Conservation (phyloP, 2,329 filamentous ascomycete genomes). For the Fusarium nematophilum region DNA sequence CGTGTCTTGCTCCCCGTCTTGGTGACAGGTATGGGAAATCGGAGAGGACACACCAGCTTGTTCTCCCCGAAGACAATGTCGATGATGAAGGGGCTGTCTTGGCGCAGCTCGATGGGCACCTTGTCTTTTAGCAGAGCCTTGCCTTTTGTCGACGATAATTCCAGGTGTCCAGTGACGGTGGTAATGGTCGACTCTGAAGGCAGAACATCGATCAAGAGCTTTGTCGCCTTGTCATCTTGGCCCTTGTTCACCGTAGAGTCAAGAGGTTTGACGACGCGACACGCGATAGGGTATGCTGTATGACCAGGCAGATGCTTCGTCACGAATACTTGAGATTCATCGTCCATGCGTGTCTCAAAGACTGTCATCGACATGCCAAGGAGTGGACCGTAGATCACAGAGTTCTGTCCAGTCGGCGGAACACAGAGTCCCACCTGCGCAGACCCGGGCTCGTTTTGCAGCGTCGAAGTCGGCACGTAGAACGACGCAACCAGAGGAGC, state of each 20-base stretch:
- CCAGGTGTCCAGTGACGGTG: conserved; percentile 54
- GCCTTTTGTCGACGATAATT: conserved; percentile 50
- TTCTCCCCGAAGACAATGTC: conserved; percentile 53
- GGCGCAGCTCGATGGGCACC: conserved; percentile 50
- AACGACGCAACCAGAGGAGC: conserved; percentile 56
- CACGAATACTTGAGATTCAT: conserved; percentile 49
- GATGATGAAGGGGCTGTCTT: conserved; percentile 54
- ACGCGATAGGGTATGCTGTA: conserved; percentile 39
- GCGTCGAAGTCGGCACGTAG: conserved; percentile 50
- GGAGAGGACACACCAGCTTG: conserved; percentile 47
- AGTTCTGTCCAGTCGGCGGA: conserved; percentile 39
- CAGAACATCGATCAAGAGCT: conserved; percentile 48
- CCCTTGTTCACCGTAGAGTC: conserved; percentile 28
- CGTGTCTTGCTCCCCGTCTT: conserved; percentile 51
- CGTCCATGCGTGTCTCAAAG: conserved; percentile 46
- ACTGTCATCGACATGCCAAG: conserved; percentile 46
- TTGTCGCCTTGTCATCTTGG: conserved; percentile 34
- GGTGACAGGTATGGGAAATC: conserved; percentile 55
- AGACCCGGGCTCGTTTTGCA: conserved; percentile 49
- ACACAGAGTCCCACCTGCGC: conserved; percentile 49
- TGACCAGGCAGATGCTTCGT: conserved; percentile 53
- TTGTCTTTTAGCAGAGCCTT: conserved; percentile 53
- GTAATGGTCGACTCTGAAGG: conserved; percentile 44
- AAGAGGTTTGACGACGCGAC: conserved; percentile 38
- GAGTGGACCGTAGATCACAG: conserved; percentile 35